These are phyloP conservation scores for Colletotrichum lini DNA, from an alignment of 2,329 filamentous ascomycete genomes.

Conservation along the genomic window DNA sequence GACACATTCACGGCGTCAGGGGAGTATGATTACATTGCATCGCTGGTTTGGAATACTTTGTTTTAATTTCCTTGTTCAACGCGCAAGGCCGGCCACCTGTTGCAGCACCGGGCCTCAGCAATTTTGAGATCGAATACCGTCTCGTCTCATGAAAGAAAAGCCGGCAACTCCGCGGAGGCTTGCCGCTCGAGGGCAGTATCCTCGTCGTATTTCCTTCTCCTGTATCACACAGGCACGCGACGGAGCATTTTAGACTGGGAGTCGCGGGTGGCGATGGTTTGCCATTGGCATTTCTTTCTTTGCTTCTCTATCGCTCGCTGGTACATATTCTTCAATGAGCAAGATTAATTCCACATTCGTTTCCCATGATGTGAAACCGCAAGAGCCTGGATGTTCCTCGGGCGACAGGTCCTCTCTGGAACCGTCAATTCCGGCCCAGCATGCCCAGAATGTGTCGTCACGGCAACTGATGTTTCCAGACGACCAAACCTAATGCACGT, in stretches of 20 bases:
- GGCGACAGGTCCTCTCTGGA: not conserved
- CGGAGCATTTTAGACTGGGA: slow-evolving; percentile 41
- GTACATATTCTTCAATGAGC: slow-evolving; percentile 37
- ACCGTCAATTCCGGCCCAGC: not conserved
- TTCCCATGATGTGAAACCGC: not conserved
- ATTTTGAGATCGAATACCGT: slow-evolving; percentile 12
- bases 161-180: slow-evolving; percentile 3
- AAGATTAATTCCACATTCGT: not conserved
- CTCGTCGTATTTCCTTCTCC: slow-evolving; percentile 27
- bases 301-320: slow-evolving; percentile 39
- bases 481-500: not conserved
- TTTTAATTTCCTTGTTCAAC: slow-evolving; percentile 28
- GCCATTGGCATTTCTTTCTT: slow-evolving; percentile 28
- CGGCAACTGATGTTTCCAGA: slow-evolving; percentile 8
- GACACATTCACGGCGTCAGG: slow-evolving; percentile 38
- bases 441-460: slow-evolving; percentile 1
- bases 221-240: slow-evolving; percentile 18
- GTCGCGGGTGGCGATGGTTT: slow-evolving; percentile 22
- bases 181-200: slow-evolving; percentile 17
- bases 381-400: not conserved
- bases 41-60: slow-evolving; percentile 26
- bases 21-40: slow-evolving; percentile 30
- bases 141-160: slow-evolving; percentile 25
- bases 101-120: not conserved
- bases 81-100: not conserved